These are phyloP conservation scores for Zasmidium cellare DNA, from an alignment of 2,329 filamentous ascomycete genomes.

Conservation along the genomic window DNA sequence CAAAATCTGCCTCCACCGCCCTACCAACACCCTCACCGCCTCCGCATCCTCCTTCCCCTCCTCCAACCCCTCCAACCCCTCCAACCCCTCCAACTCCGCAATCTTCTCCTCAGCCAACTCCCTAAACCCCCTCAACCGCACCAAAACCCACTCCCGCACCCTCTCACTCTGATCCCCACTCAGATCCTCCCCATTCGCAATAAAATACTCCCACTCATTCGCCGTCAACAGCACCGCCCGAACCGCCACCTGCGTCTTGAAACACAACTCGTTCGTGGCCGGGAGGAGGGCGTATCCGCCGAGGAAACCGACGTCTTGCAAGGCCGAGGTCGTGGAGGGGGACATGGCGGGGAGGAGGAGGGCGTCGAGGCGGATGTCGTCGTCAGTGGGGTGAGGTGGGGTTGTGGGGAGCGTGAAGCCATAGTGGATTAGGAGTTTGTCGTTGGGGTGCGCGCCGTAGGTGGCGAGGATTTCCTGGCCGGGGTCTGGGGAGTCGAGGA, in stretches of 20 bases:
- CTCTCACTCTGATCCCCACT: constrained; percentile 28
- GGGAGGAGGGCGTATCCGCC: constrained; percentile 37
- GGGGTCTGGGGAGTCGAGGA: constrained; percentile 3
- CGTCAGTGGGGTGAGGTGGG: constrained; percentile 27
- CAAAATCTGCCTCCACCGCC: constrained; percentile 41
- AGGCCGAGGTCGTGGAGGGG: constrained; percentile 30
- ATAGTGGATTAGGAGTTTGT: constrained; percentile 71
- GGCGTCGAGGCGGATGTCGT: constrained; percentile 44
- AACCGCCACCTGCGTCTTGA: constrained; percentile 48
- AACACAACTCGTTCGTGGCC: constrained; percentile 37
- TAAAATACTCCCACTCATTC: constrained; percentile 40
- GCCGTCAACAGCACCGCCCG: constrained; percentile 38
- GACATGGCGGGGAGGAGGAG: constrained; percentile 41
- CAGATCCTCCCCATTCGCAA: constrained; percentile 35
- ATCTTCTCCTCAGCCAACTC: constrained; percentile 25
- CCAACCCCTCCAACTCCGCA: constrained; percentile 8
- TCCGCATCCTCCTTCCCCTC: constrained; percentile 10
- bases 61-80: background rate
- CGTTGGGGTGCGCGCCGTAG: constrained; percentile 71
- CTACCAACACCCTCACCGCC: constrained; percentile 20
- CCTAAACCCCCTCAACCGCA: constrained; percentile 20
- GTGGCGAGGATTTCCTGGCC: constrained; percentile 62
- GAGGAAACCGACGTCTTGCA: constrained; percentile 46
- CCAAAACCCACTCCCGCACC: constrained; percentile 26
- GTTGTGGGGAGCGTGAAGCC: constrained; percentile 43